Evolutionary conservation across 129 eudicot species (phyloP).

Genomic region (Silybum marianum): DNA sequence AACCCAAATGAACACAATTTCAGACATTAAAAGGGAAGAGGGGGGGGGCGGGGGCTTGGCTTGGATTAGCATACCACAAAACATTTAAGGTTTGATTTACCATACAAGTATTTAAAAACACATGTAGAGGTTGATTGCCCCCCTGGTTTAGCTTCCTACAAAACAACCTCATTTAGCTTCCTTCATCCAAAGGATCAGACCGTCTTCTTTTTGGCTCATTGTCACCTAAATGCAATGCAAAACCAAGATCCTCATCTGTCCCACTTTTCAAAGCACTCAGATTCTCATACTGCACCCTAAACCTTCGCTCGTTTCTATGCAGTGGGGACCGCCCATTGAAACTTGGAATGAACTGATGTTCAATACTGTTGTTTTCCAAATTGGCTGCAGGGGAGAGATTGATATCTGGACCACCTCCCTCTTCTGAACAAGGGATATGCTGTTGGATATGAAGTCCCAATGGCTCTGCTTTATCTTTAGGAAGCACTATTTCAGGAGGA

Average conservation of each 20-base stretch:
- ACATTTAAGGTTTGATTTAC: constrained; percentile 14
- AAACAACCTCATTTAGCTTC: constrained; percentile 42
- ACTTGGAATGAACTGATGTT: constrained; percentile 90
- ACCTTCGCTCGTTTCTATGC: constrained; percentile 49
- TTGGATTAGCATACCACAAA: constrained; percentile 20
- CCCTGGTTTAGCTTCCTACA: constrained; percentile 6
- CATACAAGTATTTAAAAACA: constrained; percentile 5
- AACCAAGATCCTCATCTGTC: constrained; percentile 66
- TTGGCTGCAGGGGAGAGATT: constrained; percentile 68
- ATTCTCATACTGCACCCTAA: constrained; percentile 57
- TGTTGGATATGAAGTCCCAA: constrained; percentile 85
- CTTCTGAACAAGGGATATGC: constrained; percentile 59
- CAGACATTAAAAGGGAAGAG: background rate
- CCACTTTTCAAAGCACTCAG: constrained; percentile 70
- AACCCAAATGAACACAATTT: background rate
- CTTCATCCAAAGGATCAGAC: constrained; percentile 55
- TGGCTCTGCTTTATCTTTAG: constrained; percentile 85
- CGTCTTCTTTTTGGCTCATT: constrained; percentile 93
- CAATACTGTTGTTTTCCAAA: constrained; percentile 69
- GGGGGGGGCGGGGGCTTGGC: too few species aligned
- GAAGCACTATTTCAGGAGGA: constrained; percentile 78
- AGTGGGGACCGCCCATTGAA: constrained; percentile 51
- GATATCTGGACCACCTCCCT: constrained; percentile 68
- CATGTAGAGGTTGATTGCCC: background rate
- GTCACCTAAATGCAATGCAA: constrained; percentile 84